Base-by-base conservation (phyloP, 176 grass and related monocot genomes). In the Cenchrus fungigraminus region DNA sequence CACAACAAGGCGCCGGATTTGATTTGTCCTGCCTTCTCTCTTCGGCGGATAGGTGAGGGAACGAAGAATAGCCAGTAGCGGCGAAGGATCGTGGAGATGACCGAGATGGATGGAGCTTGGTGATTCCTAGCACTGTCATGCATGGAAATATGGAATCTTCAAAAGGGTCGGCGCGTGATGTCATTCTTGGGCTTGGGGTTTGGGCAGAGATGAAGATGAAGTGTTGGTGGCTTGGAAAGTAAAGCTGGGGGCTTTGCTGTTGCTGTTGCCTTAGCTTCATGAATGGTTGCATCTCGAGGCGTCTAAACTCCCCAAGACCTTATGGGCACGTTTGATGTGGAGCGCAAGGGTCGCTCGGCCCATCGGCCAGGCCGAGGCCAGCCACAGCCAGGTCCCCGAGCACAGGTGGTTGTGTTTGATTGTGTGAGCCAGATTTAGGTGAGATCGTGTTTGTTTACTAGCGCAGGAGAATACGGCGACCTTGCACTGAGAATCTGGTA, bases 71-170 rank as follows among this genome's bases (percentile, higher is more conserved):
- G 45, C 83, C 83, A 90, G 77, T 86, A 65, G 40, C 1, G 3
- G 57, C 0, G 22, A 82, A 0, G 0, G 65, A 42, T 86, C 37
- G 61, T 78, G 78, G 52, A 40, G 17, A 22, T 86, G 88, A 77
- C 54, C 12, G 6, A 71, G 78, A 80, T 20, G 65, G 77, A 80
- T 20, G 56, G 7, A 68, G 80, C 77, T 76, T 61, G 9, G 44
- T 71, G 32, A 47, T 71, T 74, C 71, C 29, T 46, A 74, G 71
- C 32, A 17, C 44, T 53, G 6, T 42, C 47, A 3, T 53, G 16
- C 50, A 22, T 54, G 83, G 83, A 54, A 65, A 9, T 40, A 22
- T 54, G 83, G 83, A 54, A 65, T 70, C 64, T 89, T 52, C 9
- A 31, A 53, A 78, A 17, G 43, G n/a, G 1, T 62, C 13, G 73